Base-by-base conservation (phyloP, 805 yeast species). In the Kodamaea jinghongensis region DNA sequence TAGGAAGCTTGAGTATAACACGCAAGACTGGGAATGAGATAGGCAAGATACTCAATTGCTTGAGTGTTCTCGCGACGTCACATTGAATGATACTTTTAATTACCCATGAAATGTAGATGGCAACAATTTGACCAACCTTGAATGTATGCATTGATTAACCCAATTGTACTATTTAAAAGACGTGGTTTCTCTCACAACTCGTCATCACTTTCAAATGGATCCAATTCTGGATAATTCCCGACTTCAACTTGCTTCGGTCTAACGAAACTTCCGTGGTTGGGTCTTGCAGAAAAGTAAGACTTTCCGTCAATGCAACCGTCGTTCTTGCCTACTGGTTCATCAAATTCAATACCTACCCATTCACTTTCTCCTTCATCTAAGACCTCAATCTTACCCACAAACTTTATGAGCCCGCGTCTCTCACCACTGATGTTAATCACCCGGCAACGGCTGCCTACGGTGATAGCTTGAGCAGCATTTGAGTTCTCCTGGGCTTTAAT, bases 281-380 rank as follows among this genome's bases (percentile, higher is more conserved):
- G 52, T 4, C 67, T 64, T 23, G 88, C 78, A 4, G 64, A 53
- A 55, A 91, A 90, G 47, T 85, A 74, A 26, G 70, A 52, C 1
- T 49, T 56, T 0, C 86, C 89, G 26, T 79, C 76, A 28, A 88
- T 65, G 14, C 78, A 62, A 0, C 98, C 98, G 54, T 87, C 78
- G 53, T 90, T 87, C 58, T 84, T 87, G 4, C 98, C 98, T 6
- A 76, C 74, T 0, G 97, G 91, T 49, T 85, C 88, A 50, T 86
- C 93, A 39, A 89, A 80, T 50, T 82, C 86, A 3, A 91, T 75
- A 0, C 97, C 98, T 22, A 86, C 74, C 96, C 97, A 91, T 1
- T 61, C 48, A 13, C 50, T 49, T 26, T 67, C 74, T 2, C 69
- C 73, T 17, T 48, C 46, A 34, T 78, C 81, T 35, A 89, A 75